Evolutionary conservation across 2,329 filamentous ascomycete genomes (phyloP), one percentile per base, ranked within the genome.

Genomic region (Xylaria sp.): DNA sequence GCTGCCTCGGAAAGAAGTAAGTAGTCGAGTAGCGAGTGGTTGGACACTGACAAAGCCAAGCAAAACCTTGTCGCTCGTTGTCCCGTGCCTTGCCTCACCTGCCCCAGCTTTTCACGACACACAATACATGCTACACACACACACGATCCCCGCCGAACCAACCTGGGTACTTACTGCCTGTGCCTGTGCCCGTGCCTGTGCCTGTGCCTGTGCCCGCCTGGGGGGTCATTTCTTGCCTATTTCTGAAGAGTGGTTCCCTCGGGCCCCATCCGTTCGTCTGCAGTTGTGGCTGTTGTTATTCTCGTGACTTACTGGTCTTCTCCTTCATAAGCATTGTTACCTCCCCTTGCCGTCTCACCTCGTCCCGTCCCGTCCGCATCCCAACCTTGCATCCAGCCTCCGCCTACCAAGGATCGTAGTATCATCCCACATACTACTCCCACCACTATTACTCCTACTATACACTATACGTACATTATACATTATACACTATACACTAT

Each of bases 331-430:
- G 50, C 23, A 55, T 20, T 20, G 20, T 36, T 36, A 55, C 50
- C 30, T 55, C 60, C 57, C 63, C 62, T 62, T 59, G 57, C 60
- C 59, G 45, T 59, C 60, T 65, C 50, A 32, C 52, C 55, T 61
- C 46, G 20, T 60, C 62, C 50, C 46, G 23, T 63, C 46, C 18
- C 39, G 52, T 60, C 52, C 58, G 63, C 39, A 63, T 70, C 62
- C 52, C 34, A 68, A 66, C 62, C 62, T 65, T 59, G 53, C 60
- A 67, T 61, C 48, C 43, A 53, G 53, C 55, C 65, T 32, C 36
- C 36, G 30, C 53, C 52, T 43, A 10, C 34, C 53, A 57, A 41
- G 48, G 48, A 55, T 39, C 36, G 45, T 30, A 13, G 23, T 50
- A 57, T 63, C 53, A 52, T 63, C 58, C 59, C 53, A 58, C 60